These are phyloP conservation scores for Blastocystis sp. DNA, from an alignment of 352 stramenopile species.

Conservation along the genomic window DNA sequence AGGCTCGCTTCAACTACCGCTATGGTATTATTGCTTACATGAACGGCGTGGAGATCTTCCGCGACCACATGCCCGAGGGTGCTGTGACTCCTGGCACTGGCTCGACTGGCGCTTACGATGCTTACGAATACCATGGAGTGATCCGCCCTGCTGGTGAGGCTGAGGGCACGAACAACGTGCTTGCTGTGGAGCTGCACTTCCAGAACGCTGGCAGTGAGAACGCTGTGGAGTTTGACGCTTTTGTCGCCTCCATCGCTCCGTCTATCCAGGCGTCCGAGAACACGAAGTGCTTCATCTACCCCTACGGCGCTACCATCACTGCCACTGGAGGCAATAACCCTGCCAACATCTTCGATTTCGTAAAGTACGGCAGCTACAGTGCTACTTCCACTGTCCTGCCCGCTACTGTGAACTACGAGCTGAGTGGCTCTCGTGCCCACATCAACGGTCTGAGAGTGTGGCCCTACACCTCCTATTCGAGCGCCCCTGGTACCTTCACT, in stretches of 20 bases:
- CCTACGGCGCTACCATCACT: no score
- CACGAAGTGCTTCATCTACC: no score
- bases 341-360: no score
- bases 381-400: no score
- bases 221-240: neutral
- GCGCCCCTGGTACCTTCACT: neutral
- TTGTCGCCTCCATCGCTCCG: neutral
- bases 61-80: neutral
- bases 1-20: neutral
- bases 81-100: neutral
- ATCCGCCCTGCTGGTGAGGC: neutral
- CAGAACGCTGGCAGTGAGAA: neutral
- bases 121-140: neutral
- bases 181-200: neutral
- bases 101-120: neutral
- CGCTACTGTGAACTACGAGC: no score
- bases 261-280: neutral
- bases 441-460: neutral
- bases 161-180: neutral
- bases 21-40: conserved; percentile 1
- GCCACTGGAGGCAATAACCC: no score
- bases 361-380: no score
- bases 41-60: conserved; percentile 17
- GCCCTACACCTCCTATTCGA: neutral
- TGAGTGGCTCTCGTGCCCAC: no score